Evolutionary conservation across 1,284 basidiomycete genomes (phyloP), one percentile per base, ranked within the genome.

Genomic region (Hortiboletus rubellus): DNA sequence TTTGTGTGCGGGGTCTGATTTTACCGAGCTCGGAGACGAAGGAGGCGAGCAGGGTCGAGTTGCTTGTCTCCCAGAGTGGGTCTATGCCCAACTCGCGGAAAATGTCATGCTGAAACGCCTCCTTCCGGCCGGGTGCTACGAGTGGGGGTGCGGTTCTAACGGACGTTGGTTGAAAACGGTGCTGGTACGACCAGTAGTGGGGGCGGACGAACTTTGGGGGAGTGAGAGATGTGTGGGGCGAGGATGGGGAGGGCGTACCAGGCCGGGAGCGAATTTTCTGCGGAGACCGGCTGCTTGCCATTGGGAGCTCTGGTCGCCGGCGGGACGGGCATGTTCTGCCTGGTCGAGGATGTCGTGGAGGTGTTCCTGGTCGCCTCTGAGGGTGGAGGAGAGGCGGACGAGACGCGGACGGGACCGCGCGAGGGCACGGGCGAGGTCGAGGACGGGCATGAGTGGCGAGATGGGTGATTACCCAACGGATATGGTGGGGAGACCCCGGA

Each of bases 11-110:
- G 15, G 77, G 74, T 63, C 82, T 80, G 64, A 98, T 92, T 78
- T 90, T 93, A 54, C 94, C 96, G 85, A 98, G 91, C 33, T 85
- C 83, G 7, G 91, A 83, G 55, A 94, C 76, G 71, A 85, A 98
- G 12, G 76, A 64, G n/a, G 78, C 76, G 42, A 94, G 77, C 30
- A 98, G 78, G 12, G 72, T 67, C 1, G 86, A 81, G 74, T 97
- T 96, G 62, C 79, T 76, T 27, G 81, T 77, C 68, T 87, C 82
- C 63, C 80, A 74, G n/a, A 90, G 75, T 1, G 90, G 89, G 72
- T 92, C 83, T 60, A 91, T 78, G 58, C 77, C 74, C 27, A 88
- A 77, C 64, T 87, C 82, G 70, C 84, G 75, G 76, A 94, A 88
- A 17, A 83, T 70, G 73, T 96, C 94, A n/a, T 66, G 64, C 27